phyloP scores from a whole-genome alignment of 768 basidiomycete species.

The Hysterangium stoloniferum region DNA sequence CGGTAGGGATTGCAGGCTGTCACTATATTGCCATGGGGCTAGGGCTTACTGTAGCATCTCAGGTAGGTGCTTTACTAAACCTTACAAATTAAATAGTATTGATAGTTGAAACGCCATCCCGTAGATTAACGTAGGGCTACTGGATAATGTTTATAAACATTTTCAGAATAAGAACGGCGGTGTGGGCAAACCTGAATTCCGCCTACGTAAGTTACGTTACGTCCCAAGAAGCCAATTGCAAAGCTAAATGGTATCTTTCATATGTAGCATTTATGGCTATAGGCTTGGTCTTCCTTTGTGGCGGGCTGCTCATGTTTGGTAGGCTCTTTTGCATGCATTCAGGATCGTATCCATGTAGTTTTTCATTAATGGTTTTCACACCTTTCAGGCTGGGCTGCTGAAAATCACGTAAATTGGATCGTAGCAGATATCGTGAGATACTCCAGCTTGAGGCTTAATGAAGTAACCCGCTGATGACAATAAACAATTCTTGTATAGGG shows the following conservation, averaged over 20 bases:
- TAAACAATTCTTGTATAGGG: conserved; percentile 46
- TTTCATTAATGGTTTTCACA: too few species aligned
- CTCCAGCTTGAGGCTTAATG: background rate
- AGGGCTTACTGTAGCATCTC: conserved; percentile 46
- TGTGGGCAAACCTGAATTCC: conserved; percentile 45
- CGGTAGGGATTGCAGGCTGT: conserved; percentile 51
- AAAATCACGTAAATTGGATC: conserved; percentile 57
- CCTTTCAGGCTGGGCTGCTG: conserved; percentile 56
- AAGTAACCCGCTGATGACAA: background rate
- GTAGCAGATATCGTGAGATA: conserved; percentile 54
- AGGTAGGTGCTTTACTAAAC: conserved; percentile 14
- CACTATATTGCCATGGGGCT: conserved; percentile 70
- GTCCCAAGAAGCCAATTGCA: too few species aligned
- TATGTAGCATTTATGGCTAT: conserved; percentile 51
- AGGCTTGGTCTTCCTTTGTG: conserved; percentile 50
- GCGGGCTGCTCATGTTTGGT: conserved; percentile 48
- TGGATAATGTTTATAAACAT: conserved; percentile 50
- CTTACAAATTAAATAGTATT: background rate
- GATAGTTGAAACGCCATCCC: too few species aligned
- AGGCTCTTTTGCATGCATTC: too few species aligned
- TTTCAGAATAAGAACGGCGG: conserved; percentile 45
- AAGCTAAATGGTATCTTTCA: too few species aligned
- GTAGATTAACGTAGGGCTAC: conserved; percentile 38
- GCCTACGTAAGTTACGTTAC: conserved; percentile 40
- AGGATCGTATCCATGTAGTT: too few species aligned